Evolutionary conservation across 805 yeast genomes (phyloP).

Genomic region (Ascoidea asiatica): DNA sequence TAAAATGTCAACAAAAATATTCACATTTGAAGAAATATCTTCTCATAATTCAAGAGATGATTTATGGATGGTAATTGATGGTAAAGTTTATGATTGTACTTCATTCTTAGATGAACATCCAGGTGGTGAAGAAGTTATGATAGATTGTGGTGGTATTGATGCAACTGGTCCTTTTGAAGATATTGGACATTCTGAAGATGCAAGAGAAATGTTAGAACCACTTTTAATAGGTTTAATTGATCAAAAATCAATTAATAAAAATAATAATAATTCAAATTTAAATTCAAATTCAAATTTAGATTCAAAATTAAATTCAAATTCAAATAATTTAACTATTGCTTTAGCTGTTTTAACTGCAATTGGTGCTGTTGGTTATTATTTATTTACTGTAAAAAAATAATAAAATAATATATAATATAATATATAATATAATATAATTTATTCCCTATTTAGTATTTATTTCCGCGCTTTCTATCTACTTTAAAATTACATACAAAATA

Average conservation of each 20-base stretch:
- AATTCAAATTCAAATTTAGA: conserved; percentile 12
- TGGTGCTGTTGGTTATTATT: conserved; percentile 30
- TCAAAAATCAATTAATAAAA: conserved; percentile 33
- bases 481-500: too few species aligned
- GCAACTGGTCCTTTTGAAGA: conserved; percentile 62
- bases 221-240: conserved; percentile 72
- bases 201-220: conserved; percentile 59
- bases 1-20: too few species aligned
- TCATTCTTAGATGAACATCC: conserved; percentile 40
- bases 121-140: conserved; percentile 75
- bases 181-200: conserved; percentile 97
- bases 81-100: conserved; percentile 67
- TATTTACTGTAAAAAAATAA: conserved; percentile 7
- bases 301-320: conserved; percentile 11
- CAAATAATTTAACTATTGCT: conserved; percentile 19
- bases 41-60: conserved; percentile 62
- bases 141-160: conserved; percentile 72
- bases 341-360: conserved; percentile 23
- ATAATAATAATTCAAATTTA: conserved; percentile 7
- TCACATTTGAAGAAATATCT: conserved; percentile 35
- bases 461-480: too few species aligned
- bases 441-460: too few species aligned
- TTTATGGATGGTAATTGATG: conserved; percentile 75
- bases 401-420: too few species aligned
- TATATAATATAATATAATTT: too few species aligned